Evolutionary conservation across 2,329 filamentous ascomycete genomes (phyloP), one percentile per base, ranked within the genome.

Genomic region (Sclerotinia trifoliorum): DNA sequence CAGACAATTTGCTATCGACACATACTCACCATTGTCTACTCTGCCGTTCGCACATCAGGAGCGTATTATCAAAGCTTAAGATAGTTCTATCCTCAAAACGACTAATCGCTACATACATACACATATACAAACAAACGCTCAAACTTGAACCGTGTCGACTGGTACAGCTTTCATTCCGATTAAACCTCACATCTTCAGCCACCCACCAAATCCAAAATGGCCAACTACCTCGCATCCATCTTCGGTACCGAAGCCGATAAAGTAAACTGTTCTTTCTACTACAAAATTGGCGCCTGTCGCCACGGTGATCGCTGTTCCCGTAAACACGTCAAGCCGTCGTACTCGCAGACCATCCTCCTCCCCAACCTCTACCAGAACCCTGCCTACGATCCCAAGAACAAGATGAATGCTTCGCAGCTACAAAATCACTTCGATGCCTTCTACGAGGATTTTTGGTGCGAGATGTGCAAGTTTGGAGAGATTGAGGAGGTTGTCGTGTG

Each of bases 201-300:
- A 48, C 5, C 57, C 60, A 32, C 24, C 48, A n/a, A 4, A 32
- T 51, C 15, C 46, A 82, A 39, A 78, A 97, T 97, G 94, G 94
- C 94, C 78, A 97, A 97, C 85, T 98, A 97, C 80, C 91, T 99
- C 80, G 95, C 95, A 77, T 97, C 93, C 79, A 99, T 99, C 83
- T 99, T 99, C 85, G 95, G 95, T 78, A 99, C 95, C 42, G 95
- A 99, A 86, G 95, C 98, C 81, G 95, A 99, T 89, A 99, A 94
- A 76, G 94, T 97, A 84, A 97, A 98, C 87, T 97, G 95, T 87
- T 95, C 91, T 68, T 99, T 99, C 88, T 99, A 99, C 88, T 94
- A 97, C 91, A 99, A 99, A 85, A 99, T 99, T 81, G 95, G 95
- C 79, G 95, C 95, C 66, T 99, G 95, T 85, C 90, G 95, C 71